Evolutionary conservation across 306 rosid genomes (phyloP).

Genomic region (Malus domestica): ASM211411v1 NC_041803.1:16769001-16769500

Average conservation of each 20-base stretch:
- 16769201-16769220: background rate
- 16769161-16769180: background rate
- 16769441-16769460: slow-evolving; percentile 26
- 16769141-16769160: background rate
- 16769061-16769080: background rate
- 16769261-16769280: slow-evolving; percentile 63
- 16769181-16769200: background rate
- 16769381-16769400: slow-evolving; percentile 7
- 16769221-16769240: background rate
- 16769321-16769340: slow-evolving; percentile 44
- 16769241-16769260: slow-evolving; percentile 46
- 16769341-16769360: slow-evolving; percentile 33
- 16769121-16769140: background rate
- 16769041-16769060: background rate
- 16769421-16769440: slow-evolving; percentile 42
- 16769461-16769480: slow-evolving; percentile 40
- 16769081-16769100: background rate
- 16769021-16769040: background rate
- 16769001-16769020: background rate
- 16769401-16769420: background rate
- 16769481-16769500: slow-evolving; percentile 53
- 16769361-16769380: slow-evolving; percentile 7
- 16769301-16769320: slow-evolving; percentile 45
- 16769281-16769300: slow-evolving; percentile 57
- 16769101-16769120: background rate